Evolutionary conservation across 345 rosid genomes (phyloP).

Genomic region (Chamaenerion angustifolium): DNA sequence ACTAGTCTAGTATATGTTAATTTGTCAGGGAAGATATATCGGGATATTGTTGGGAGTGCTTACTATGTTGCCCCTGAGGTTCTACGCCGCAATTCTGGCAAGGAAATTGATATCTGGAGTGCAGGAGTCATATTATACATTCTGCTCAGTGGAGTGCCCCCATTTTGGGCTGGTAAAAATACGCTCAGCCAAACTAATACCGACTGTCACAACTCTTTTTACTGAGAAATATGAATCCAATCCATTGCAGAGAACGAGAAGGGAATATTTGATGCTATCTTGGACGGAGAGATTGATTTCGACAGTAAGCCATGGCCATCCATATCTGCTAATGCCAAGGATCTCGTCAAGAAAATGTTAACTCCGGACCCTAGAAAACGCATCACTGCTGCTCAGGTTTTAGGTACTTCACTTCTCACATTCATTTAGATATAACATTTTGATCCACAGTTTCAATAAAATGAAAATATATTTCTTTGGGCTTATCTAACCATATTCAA

Average conservation of each 20-base stretch:
- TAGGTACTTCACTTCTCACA: constrained; percentile 24
- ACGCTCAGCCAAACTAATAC: background rate
- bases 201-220: background rate
- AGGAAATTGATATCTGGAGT: constrained; percentile 86
- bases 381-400: constrained; percentile 60
- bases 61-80: constrained; percentile 94
- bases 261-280: constrained; percentile 67
- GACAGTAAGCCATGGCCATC: constrained; percentile 68
- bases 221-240: background rate
- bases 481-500: too few species aligned
- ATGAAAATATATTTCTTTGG: too few species aligned
- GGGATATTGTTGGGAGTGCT: constrained; percentile 73
- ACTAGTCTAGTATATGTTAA: too few species aligned
- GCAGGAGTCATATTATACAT: constrained; percentile 76
- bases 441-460: too few species aligned
- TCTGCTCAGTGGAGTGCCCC: constrained; percentile 88
- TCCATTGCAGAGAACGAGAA: constrained; percentile 50
- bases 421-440: too few species aligned
- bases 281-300: constrained; percentile 67
- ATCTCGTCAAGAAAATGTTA: constrained; percentile 62
- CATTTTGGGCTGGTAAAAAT: constrained; percentile 79
- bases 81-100: constrained; percentile 52
- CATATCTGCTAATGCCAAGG: constrained; percentile 71
- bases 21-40: constrained; percentile 46
- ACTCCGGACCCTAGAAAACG: constrained; percentile 54